Base-by-base conservation (phyloP, 441 rosid species). In the Populus trichocarpa region DNA sequence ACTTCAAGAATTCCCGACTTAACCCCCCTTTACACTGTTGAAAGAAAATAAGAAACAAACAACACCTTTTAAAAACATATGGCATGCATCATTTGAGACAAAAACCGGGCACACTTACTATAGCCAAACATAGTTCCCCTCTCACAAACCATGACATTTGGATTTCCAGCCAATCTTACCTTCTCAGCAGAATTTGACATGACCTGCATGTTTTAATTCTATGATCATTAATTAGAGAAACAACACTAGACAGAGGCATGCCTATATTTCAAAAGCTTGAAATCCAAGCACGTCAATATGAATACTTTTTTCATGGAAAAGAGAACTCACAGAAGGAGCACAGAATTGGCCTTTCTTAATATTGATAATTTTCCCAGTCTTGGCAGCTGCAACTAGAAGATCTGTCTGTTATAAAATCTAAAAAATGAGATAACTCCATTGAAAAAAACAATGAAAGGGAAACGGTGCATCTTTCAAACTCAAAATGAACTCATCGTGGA, bases 111-210 rank as follows among this genome's bases (percentile, higher is more conserved):
- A 28, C 40, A 89, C 98, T 94, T 91, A 94, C 97, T 89, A 81
- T 93, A 94, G 75, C 98, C 98, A 82, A 94, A 94, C 97, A 94
- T 94, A 67, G 98, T 95, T 84, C 98, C 98, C 79, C 97, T 88
- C 82, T 93, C 97, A 36, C 98, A 93, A 69, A 95, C 95, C 98
- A 95, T 95, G 75, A 95, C 94, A 82, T 93, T 88, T 35, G 93
- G 86, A 84, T 95, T 95, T 77, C 98, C 98, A 68, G 98, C 95
- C 80, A 90, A 79, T 78, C 90, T 87, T 78, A 93, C 80, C 87
- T 95, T 95, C 89, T 93, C 93, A 6, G 90, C 94, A 63, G 98
- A 95, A 83, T 93, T 90, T 73, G 38, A 81, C 97, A 95, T 95
- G 73, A 95, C 97, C 97, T 95, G 83, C 75, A 84, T 40, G 78